A percentile compares a stretch with the other conserved stretches of the same genome.
Conservation (phyloP, 2,329 filamentous ascomycete genomes). For the Ascochyta rabiei region DNA sequence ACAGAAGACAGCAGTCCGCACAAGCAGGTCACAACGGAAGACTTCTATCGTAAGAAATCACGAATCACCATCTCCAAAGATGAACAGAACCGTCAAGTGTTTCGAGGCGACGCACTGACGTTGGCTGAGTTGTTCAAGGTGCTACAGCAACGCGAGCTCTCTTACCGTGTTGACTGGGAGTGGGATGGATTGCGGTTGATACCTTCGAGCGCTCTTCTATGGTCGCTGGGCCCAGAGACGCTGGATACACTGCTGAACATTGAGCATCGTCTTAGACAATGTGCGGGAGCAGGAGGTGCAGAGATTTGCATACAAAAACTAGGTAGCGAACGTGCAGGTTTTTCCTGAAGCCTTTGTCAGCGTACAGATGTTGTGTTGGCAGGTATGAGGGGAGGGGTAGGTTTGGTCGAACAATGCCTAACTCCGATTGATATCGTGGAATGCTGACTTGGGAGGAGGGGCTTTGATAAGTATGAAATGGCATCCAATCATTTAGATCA, state of each 20-base stretch:
- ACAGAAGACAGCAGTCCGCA: not conserved
- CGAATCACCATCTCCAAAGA: not conserved
- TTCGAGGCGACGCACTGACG: not conserved
- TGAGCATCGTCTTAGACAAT: not conserved
- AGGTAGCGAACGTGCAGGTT: not conserved
- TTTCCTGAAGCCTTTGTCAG: too few relatives aligned
- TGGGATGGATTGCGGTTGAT: constrained; percentile 1
- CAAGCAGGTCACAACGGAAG: not conserved
- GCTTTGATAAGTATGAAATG: too few relatives aligned
- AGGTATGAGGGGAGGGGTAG: too few relatives aligned
- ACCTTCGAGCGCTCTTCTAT: not conserved
- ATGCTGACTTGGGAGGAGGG: too few relatives aligned
- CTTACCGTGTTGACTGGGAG: not conserved
- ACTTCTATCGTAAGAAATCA: not conserved
- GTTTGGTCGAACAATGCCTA: too few relatives aligned
- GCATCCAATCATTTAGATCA: too few relatives aligned
- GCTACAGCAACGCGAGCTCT: not conserved
- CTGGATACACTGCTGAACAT: not conserved
- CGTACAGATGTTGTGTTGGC: too few relatives aligned
- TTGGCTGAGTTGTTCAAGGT: not conserved
- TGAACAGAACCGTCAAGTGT: not conserved
- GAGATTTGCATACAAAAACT: not conserved
- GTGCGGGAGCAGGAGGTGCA: not conserved
- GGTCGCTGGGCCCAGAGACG: constrained; percentile 1
- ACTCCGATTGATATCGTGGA: too few relatives aligned